Evolutionary conservation across 352 stramenopile species (phyloP), one percentile per base, ranked within the genome.

Genomic region (Phytophthora tubulina): DNA sequence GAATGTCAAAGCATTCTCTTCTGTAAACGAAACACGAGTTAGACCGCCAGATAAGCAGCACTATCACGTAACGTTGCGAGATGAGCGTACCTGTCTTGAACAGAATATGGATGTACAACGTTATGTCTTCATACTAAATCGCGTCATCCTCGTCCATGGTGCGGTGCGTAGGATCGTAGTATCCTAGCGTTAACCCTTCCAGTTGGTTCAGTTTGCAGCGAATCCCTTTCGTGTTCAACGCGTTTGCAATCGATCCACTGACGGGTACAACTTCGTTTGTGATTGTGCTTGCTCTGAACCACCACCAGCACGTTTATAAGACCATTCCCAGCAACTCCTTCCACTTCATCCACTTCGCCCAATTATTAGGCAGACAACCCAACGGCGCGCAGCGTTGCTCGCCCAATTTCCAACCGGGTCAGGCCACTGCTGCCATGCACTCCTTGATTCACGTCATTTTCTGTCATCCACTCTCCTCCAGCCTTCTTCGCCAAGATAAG

Each of bases 21-120:
- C 48, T 54, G 48, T 35, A 33, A 54, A 4, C 33, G 3, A 36
- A 38, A 39, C 8, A 39, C 21, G 21, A 27, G 21, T 45, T 45
- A 45, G 39, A 10, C 1, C 39, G 10, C 39, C 10, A 13, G 7
- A 45, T 6, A 0, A 15, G 39, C 39, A 45, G n/a, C 9, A 13
- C 11, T 14, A 4, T 4, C 15, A 44, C 17, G 7, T 53, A 54
- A 6, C 21, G 21, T 27, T 27, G 21, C 21, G 21, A 27, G 21
- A 55, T 59, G 27, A 54, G 38, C 63, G 42, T 32, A 71, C 52
- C 15, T 55, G 33, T 35, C 38, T 65, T 32, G 30, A 72, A 66
- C 10, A 60, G 55, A 52, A 39, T 30, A 31, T 62, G 49, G 33
- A 72, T 51, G 15, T 49, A 32, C 64, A 66, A 62, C 13, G 11